A percentile compares a stretch with the other conserved stretches of the same genome.
Evolutionary conservation across 495 filamentous ascomycete species (phyloP).

Genomic region (Saxophila tyrrhenica): DNA sequence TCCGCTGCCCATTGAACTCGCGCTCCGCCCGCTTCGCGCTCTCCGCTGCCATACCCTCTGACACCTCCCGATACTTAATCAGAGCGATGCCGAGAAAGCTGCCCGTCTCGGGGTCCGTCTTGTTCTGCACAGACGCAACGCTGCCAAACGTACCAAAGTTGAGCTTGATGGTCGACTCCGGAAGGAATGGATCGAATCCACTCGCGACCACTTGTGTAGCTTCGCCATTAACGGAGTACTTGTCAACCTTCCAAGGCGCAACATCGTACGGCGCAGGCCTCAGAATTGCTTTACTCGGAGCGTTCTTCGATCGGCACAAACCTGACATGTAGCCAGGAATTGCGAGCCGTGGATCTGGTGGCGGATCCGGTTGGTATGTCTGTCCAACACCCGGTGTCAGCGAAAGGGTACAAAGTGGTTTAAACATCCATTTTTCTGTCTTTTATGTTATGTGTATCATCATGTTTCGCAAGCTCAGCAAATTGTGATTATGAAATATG

Average conservation of each 20-base stretch:
- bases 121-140: conserved; percentile 76
- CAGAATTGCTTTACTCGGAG: conserved; percentile 58
- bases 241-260: conserved; percentile 66
- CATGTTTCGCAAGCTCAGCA: conserved; percentile 22
- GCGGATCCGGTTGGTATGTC: conserved; percentile 51
- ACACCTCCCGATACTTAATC: conserved; percentile 51
- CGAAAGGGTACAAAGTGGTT: conserved; percentile 23
- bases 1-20: conserved; percentile 53
- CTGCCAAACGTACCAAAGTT: conserved; percentile 82
- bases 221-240: conserved; percentile 77
- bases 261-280: conserved; percentile 68
- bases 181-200: conserved; percentile 76
- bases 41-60: conserved; percentile 42
- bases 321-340: conserved; percentile 45
- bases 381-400: conserved; percentile 18
- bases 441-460: conserved; percentile 15
- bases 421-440: conserved; percentile 3
- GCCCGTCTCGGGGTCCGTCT: conserved; percentile 83
- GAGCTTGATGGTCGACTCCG: conserved; percentile 64
- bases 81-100: conserved; percentile 86
- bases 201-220: conserved; percentile 80
- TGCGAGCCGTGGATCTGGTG: conserved; percentile 65
- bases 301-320: conserved; percentile 31
- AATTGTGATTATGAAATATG: conserved; percentile 15
- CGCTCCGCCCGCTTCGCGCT: conserved; percentile 69